These are phyloP conservation scores for Gelatoporia subvermispora DNA, from an alignment of 768 basidiomycete genomes.

Conservation along the genomic window DNA sequence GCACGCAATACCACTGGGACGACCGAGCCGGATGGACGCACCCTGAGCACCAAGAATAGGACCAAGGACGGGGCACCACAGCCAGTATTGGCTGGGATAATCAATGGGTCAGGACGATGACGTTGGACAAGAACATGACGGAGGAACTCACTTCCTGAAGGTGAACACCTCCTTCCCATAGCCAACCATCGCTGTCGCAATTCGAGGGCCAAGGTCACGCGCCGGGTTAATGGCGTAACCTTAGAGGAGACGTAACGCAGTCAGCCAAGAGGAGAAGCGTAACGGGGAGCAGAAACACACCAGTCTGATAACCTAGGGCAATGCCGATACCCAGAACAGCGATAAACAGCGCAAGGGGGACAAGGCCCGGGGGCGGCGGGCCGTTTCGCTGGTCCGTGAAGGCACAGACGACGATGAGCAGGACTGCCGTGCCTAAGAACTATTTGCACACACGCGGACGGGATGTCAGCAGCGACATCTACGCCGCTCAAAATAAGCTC, in stretches of 20 bases:
- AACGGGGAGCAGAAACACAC: conserved; percentile 1
- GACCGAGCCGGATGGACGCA: conserved; percentile 1
- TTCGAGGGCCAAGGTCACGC: conserved; percentile 65
- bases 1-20: neutral
- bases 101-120: conserved; percentile 8
- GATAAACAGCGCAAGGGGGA: conserved; percentile 53
- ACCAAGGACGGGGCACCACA: conserved; percentile 62
- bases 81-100: conserved; percentile 58
- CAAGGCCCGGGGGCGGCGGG: conserved; percentile 44
- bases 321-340: conserved; percentile 54
- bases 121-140: neutral
- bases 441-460: no score
- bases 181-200: conserved; percentile 70
- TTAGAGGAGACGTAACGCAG: conserved; percentile 12
- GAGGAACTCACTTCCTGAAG: conserved; percentile 33
- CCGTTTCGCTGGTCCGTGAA: conserved; percentile 49
- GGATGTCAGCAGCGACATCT: neutral
- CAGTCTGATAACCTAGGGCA: conserved; percentile 57
- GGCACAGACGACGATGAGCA: conserved; percentile 50
- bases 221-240: conserved; percentile 67
- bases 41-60: conserved; percentile 54
- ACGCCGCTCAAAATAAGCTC: no score
- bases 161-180: conserved; percentile 52
- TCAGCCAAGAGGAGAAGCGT: neutral
- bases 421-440: conserved; percentile 51